phyloP scores from a whole-genome alignment of 2,329 filamentous ascomycete species.

The Lasiodiplodia citricola region DNA sequence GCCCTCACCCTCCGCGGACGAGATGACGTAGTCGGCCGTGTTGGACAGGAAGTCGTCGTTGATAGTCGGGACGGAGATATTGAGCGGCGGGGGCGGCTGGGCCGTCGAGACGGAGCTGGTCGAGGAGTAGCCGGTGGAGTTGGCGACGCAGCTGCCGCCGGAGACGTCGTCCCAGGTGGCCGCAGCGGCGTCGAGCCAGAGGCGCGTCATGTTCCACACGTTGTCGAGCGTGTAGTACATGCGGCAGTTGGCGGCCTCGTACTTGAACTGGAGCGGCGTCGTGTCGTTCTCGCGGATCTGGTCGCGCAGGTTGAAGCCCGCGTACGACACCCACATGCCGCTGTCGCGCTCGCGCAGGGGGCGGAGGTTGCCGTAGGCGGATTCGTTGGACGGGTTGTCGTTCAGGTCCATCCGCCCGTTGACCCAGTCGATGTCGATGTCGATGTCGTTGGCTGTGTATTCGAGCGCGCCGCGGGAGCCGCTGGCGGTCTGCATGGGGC shows the following conservation, averaged over 20 bases:
- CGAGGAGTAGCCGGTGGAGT: constrained; percentile 35
- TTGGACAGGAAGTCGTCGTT: neutral
- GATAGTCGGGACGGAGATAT: neutral
- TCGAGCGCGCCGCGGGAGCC: constrained; percentile 61
- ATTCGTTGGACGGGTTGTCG: constrained; percentile 13
- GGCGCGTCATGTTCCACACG: constrained; percentile 42
- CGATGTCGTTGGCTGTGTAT: constrained; percentile 38
- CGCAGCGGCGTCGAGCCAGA: constrained; percentile 43
- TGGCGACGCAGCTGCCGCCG: constrained; percentile 37
- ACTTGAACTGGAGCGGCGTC: constrained; percentile 45
- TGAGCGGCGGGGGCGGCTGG: neutral
- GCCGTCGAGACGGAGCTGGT: neutral
- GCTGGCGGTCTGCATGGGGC: constrained; percentile 64
- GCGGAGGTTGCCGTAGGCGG: neutral
- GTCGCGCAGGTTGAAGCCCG: constrained; percentile 45
- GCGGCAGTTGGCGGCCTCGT: constrained; percentile 47
- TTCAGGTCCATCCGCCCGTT: constrained; percentile 25
- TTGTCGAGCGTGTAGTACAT: constrained; percentile 46
- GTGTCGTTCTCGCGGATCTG: constrained; percentile 41
- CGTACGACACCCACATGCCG: constrained; percentile 30
- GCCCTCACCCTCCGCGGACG: rapidly evolving
- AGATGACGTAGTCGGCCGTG: neutral
- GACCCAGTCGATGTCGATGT: constrained; percentile 36
- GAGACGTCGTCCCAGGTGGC: constrained; percentile 40
- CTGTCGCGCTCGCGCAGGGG: constrained; percentile 3